These are phyloP conservation scores for Epichloe aotearoae DNA, from an alignment of 2,329 filamentous ascomycete species.

Conservation along the genomic window DNA sequence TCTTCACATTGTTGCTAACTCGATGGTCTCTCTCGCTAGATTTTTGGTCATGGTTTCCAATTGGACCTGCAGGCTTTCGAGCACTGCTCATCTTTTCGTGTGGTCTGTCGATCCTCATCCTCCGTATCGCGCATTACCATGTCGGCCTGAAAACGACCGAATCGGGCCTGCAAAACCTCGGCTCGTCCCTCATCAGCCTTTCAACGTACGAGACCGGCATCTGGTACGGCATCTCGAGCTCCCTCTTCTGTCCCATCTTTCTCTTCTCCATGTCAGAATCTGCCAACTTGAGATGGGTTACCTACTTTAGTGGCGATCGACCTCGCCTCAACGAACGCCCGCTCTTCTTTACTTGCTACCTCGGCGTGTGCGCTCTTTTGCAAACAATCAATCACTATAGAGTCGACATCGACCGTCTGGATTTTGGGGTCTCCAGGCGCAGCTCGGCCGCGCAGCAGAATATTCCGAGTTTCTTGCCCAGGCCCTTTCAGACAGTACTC, in stretches of 20 bases:
- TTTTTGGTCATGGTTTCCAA: slow-evolving; percentile 76
- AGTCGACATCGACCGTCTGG: slow-evolving; percentile 58
- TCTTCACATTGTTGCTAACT: background rate
- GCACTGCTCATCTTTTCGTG: slow-evolving; percentile 63
- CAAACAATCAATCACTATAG: slow-evolving; percentile 60
- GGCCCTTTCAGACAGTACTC: slow-evolving; percentile 22
- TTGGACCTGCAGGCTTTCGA: slow-evolving; percentile 63
- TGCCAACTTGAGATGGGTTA: slow-evolving; percentile 59
- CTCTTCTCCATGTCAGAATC: slow-evolving; percentile 52
- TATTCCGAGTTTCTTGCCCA: slow-evolving; percentile 12
- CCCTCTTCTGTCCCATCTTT: slow-evolving; percentile 69
- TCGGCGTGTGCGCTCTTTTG: slow-evolving; percentile 53
- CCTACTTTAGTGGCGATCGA: slow-evolving; percentile 56
- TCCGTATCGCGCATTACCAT: slow-evolving; percentile 76
- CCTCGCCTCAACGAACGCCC: slow-evolving; percentile 74
- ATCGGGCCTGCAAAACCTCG: slow-evolving; percentile 53
- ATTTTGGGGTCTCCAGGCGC: slow-evolving; percentile 16
- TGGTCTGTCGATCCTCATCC: slow-evolving; percentile 64
- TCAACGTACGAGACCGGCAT: slow-evolving; percentile 55
- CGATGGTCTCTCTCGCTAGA: slow-evolving; percentile 29
- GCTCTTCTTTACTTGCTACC: slow-evolving; percentile 62
- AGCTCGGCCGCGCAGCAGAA: slow-evolving; percentile 11
- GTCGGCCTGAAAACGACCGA: slow-evolving; percentile 58
- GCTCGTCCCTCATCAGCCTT: slow-evolving; percentile 40
- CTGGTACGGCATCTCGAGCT: slow-evolving; percentile 68